Conservation (phyloP, 306 rosid species). For the Rubus idaeus region DNA sequence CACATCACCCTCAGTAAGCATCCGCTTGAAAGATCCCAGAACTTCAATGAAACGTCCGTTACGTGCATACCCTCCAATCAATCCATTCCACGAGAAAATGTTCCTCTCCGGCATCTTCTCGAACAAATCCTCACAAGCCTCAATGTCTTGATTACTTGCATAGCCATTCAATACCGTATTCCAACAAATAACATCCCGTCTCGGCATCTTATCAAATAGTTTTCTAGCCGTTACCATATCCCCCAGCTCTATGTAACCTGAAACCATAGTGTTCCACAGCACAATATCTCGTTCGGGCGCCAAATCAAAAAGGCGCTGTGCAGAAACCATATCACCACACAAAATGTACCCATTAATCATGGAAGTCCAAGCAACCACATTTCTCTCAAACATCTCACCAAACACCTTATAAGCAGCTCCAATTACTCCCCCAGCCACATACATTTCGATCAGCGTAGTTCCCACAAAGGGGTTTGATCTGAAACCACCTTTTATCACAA, state of each 20-base stretch:
- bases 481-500: slow-evolving; percentile 48
- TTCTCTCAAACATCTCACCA: slow-evolving; percentile 58
- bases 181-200: slow-evolving; percentile 67
- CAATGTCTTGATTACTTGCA: slow-evolving; percentile 48
- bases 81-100: slow-evolving; percentile 76
- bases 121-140: slow-evolving; percentile 54
- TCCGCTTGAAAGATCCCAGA: slow-evolving; percentile 53
- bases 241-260: slow-evolving; percentile 56
- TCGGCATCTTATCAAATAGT: slow-evolving; percentile 64
- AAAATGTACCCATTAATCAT: slow-evolving; percentile 52
- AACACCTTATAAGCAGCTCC: slow-evolving; percentile 63
- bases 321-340: slow-evolving; percentile 52
- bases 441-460: slow-evolving; percentile 63
- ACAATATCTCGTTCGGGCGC: slow-evolving; percentile 67
- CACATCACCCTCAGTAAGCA: slow-evolving; percentile 50
- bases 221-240: slow-evolving; percentile 53
- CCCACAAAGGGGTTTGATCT: slow-evolving; percentile 51
- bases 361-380: slow-evolving; percentile 76
- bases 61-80: slow-evolving; percentile 60
- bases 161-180: slow-evolving; percentile 69
- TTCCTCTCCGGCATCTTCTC: slow-evolving; percentile 68
- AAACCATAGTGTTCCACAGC: slow-evolving; percentile 64
- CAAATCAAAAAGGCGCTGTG: slow-evolving; percentile 52
- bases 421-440: slow-evolving; percentile 38
- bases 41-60: slow-evolving; percentile 43